phyloP scores from a whole-genome alignment of 2,329 filamentous ascomycete genomes.

The Aspergillus sp. region DNA sequence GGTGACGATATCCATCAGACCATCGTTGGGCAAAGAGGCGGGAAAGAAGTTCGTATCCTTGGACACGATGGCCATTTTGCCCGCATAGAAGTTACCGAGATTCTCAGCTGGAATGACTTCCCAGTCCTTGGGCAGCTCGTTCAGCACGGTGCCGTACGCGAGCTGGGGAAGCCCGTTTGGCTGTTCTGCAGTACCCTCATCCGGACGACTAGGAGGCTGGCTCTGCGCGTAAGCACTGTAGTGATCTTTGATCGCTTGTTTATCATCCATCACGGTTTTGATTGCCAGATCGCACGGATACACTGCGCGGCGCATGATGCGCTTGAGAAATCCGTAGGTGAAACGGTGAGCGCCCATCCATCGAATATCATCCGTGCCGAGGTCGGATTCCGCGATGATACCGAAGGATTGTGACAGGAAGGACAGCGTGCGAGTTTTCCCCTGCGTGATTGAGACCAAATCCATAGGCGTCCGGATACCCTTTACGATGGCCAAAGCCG shows the following conservation, averaged over 20 bases:
- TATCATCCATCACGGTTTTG: conserved; percentile 77
- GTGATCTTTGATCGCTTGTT: conserved; percentile 70
- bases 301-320: conserved; percentile 71
- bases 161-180: conserved; percentile 67
- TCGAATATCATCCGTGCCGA: conserved; percentile 84
- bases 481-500: conserved; percentile 83
- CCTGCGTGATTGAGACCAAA: conserved; percentile 83
- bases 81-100: conserved; percentile 88
- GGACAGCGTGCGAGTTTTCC: conserved; percentile 70
- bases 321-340: conserved; percentile 76
- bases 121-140: conserved; percentile 77
- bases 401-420: conserved; percentile 91
- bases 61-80: conserved; percentile 94
- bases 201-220: conserved; percentile 21
- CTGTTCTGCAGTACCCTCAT: conserved; percentile 42
- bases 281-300: conserved; percentile 90
- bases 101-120: conserved; percentile 70
- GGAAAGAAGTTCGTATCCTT: conserved; percentile 81
- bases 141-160: conserved; percentile 76
- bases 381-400: conserved; percentile 84
- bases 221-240: conserved; percentile 59
- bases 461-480: conserved; percentile 82
- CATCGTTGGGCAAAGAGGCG: conserved; percentile 78
- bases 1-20: conserved; percentile 79
- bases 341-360: conserved; percentile 92